These are phyloP conservation scores for Ammopiptanthus mongolicus DNA, from an alignment of 306 rosid genomes.

Conservation along the genomic window DNA sequence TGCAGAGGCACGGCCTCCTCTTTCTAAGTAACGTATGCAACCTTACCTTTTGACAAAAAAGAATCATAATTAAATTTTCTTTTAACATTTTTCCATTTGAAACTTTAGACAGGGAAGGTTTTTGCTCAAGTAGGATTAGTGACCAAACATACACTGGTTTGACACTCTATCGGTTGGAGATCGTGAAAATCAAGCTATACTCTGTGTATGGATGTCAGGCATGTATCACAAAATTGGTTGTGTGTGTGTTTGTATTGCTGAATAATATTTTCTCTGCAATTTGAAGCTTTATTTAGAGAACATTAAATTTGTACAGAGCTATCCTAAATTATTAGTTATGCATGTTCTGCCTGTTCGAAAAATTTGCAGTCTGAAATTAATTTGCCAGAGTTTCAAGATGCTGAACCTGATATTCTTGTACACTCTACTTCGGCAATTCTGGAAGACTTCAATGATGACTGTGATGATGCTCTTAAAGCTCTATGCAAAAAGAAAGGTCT, in stretches of 20 bases:
- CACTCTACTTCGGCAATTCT: constrained; percentile 51
- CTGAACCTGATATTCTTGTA: constrained; percentile 80
- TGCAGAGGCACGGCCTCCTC: not conserved
- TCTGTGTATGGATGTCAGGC: constrained; percentile 89
- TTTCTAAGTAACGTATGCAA: not conserved
- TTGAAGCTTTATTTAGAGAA: constrained; percentile 14
- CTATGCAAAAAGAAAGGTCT: constrained; percentile 95
- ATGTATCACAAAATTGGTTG: constrained; percentile 35
- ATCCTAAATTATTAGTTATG: constrained; percentile 4
- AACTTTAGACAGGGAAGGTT: constrained; percentile 43
- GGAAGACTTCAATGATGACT: constrained; percentile 47
- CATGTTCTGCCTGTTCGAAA: constrained; percentile 8
- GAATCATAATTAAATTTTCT: not conserved
- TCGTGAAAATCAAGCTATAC: constrained; percentile 68
- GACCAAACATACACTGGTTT: constrained; percentile 35
- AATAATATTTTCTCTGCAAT: not conserved
- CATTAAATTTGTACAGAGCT: not conserved
- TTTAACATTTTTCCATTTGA: constrained; percentile 8
- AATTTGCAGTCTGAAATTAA: constrained; percentile 68
- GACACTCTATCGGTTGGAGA: constrained; percentile 72
- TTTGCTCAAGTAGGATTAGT: constrained; percentile 28
- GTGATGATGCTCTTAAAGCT: constrained; percentile 59
- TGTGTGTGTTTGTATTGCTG: not conserved
- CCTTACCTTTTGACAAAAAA: not conserved
- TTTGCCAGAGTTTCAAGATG: constrained; percentile 69